Evolutionary conservation across 2,329 filamentous ascomycete species (phyloP).

Genomic region (Nemania serpens): DNA sequence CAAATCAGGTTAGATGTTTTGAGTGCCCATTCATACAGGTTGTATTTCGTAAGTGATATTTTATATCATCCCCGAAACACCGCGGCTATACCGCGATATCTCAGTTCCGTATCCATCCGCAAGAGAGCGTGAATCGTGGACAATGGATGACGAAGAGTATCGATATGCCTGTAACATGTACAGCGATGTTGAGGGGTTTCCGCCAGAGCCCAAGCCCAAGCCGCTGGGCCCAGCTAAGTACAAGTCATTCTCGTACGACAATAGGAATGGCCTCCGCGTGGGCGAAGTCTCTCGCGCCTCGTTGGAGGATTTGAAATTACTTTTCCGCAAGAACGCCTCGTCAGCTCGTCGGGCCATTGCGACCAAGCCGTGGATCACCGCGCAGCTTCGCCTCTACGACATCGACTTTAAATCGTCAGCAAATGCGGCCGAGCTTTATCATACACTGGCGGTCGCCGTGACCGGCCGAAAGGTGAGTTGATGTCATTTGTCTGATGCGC

Average conservation of each 20-base stretch:
- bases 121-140: neutral
- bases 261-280: slow-evolving; percentile 1
- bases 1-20: too few relatives aligned
- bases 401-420: slow-evolving; percentile 15
- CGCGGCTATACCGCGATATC: neutral
- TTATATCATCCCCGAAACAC: too few relatives aligned
- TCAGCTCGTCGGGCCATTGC: neutral
- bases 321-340: slow-evolving; percentile 20
- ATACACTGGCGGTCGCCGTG: slow-evolving; percentile 13
- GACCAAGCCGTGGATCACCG: slow-evolving; percentile 19
- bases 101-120: neutral
- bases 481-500: neutral
- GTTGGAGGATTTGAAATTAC: neutral
- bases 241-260: slow-evolving; percentile 15
- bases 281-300: slow-evolving; percentile 5
- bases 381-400: slow-evolving; percentile 17
- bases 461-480: slow-evolving; percentile 11
- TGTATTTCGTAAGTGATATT: too few relatives aligned
- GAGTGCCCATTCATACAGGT: too few relatives aligned
- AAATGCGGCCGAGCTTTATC: slow-evolving; percentile 3
- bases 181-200: slow-evolving; percentile 5
- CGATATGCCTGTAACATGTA: neutral
- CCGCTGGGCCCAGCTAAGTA: slow-evolving; percentile 6
- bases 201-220: slow-evolving; percentile 4
- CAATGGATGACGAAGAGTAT: slow-evolving; percentile 6